Evolutionary conservation across 495 filamentous ascomycete genomes (phyloP).

Genomic region (Lepidopterella palustris): DNA sequence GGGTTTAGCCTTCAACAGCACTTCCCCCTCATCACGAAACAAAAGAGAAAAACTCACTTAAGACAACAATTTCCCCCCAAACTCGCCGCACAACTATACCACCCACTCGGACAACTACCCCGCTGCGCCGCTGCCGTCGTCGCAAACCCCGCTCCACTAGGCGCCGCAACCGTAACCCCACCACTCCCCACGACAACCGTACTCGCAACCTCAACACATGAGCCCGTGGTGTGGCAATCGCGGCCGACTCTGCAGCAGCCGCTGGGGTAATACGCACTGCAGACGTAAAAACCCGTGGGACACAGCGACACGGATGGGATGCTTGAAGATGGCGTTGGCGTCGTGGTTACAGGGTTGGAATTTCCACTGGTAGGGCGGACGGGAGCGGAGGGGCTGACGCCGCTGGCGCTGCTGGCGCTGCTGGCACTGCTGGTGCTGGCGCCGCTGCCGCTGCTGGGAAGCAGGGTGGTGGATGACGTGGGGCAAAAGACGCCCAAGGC

Average conservation of each 20-base stretch:
- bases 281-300: conserved; percentile 71
- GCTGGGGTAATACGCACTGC: conserved; percentile 57
- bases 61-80: conserved; percentile 24
- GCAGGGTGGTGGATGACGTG: conserved; percentile 19
- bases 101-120: conserved; percentile 20
- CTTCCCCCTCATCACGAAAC: background rate
- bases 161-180: conserved; percentile 62
- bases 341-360: conserved; percentile 24
- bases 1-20: background rate
- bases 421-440: conserved; percentile 41
- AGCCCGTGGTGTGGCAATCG: conserved; percentile 62
- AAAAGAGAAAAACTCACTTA: background rate
- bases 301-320: conserved; percentile 44
- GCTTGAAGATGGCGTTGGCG: conserved; percentile 34
- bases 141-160: conserved; percentile 38
- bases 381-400: conserved; percentile 38
- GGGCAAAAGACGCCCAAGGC: conserved; percentile 22
- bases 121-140: conserved; percentile 9
- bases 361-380: conserved; percentile 47
- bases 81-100: conserved; percentile 25
- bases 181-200: conserved; percentile 54
- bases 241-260: conserved; percentile 80
- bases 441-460: conserved; percentile 1
- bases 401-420: conserved; percentile 26
- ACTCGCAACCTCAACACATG: conserved; percentile 45